These are phyloP conservation scores for Stachybotrys chartarum DNA, from an alignment of 2,329 filamentous ascomycete species.

Conservation along the genomic window DNA sequence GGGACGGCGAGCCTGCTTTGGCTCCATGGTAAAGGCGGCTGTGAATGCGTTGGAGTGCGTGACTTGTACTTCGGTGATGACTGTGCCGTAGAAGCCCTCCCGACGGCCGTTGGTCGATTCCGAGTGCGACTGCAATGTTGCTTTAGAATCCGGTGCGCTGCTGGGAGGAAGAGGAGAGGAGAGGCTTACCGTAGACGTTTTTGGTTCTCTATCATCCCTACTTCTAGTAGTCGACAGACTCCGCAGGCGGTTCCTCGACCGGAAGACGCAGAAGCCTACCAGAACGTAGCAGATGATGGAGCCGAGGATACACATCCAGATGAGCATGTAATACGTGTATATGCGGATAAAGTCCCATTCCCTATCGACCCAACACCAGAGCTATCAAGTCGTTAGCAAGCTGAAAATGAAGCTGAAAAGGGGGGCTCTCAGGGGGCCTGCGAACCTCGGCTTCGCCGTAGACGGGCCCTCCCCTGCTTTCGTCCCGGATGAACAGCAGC, in stretches of 20 bases:
- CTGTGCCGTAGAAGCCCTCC: conserved; percentile 38
- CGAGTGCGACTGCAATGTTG: conserved; percentile 8
- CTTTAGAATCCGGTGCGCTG: background rate
- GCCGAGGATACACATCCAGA: conserved; percentile 51
- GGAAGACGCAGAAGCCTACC: conserved; percentile 54
- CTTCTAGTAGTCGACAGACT: conserved; percentile 39
- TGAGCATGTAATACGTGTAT: conserved; percentile 54
- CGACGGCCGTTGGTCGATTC: conserved; percentile 17
- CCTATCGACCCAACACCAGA: conserved; percentile 56
- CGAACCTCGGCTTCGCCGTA: conserved; percentile 53
- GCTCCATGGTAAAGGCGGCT: conserved; percentile 7
- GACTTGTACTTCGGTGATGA: conserved; percentile 46
- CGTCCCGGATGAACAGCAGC: conserved; percentile 49
- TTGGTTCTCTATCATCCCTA: conserved; percentile 11
- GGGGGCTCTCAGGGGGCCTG: conserved; percentile 1
- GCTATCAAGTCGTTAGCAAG: conserved; percentile 18
- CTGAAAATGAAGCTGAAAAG: background rate
- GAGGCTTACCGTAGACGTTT: background rate
- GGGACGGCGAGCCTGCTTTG: conserved; percentile 12
- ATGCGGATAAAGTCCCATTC: conserved; percentile 50
- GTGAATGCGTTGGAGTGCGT: conserved; percentile 20
- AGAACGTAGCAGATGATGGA: conserved; percentile 48
- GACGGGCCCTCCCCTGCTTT: conserved; percentile 26
- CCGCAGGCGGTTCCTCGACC: conserved; percentile 45
- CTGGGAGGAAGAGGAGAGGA: background rate